phyloP scores from a whole-genome alignment of 1,284 basidiomycete genomes.

The Taiwanofungus camphoratus region DNA sequence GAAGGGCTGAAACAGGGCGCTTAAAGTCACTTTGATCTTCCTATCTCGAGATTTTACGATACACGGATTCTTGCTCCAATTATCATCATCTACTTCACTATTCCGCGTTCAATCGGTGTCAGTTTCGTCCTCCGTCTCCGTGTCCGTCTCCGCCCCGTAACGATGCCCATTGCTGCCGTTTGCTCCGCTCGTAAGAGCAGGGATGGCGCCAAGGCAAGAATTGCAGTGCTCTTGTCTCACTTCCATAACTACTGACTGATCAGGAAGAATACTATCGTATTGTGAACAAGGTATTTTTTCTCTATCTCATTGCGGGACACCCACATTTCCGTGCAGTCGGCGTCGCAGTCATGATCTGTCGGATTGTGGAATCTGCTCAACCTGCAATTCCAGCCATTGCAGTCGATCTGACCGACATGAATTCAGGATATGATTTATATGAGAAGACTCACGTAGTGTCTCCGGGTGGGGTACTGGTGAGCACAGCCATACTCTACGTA shows the following conservation, averaged over 20 bases:
- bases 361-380: conserved; percentile 2
- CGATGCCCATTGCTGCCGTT: neutral
- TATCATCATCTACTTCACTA: too few species aligned
- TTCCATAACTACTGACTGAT: conserved; percentile 2
- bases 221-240: neutral
- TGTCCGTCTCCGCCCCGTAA: too few species aligned
- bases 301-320: neutral
- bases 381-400: conserved; percentile 1
- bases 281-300: neutral
- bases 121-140: neutral
- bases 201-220: neutral
- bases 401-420: conserved; percentile 2
- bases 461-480: neutral
- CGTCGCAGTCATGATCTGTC: conserved; percentile 1
- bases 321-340: neutral
- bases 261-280: neutral
- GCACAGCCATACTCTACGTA: conserved; percentile 2
- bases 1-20: too few species aligned
- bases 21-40: too few species aligned
- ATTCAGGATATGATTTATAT: neutral
- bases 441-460: conserved; percentile 2
- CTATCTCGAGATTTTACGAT: too few species aligned
- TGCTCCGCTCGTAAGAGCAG: neutral
- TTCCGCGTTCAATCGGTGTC: neutral
- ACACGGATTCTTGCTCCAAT: too few species aligned